These are phyloP conservation scores for Leccinum variicolor DNA, from an alignment of 768 basidiomycete species.

Conservation along the genomic window DNA sequence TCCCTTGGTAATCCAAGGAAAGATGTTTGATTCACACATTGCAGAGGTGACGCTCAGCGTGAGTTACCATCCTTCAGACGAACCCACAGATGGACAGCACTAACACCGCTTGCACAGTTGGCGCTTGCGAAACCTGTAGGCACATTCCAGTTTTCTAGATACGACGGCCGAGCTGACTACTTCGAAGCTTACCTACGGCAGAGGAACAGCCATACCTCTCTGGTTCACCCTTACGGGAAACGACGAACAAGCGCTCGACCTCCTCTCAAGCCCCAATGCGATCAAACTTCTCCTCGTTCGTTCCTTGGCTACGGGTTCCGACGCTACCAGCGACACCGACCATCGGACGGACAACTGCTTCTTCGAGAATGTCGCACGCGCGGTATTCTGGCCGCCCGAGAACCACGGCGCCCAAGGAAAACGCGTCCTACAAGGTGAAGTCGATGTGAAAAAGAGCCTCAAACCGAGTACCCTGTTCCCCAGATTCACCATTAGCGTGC, in stretches of 20 bases:
- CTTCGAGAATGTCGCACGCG: conserved; percentile 37
- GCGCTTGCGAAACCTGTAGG: conserved; percentile 49
- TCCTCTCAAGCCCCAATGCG: conserved; percentile 40
- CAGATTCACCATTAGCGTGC: conserved; percentile 46
- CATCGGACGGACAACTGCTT: conserved; percentile 48
- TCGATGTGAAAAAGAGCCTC: conserved; percentile 42
- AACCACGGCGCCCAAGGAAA: conserved; percentile 28
- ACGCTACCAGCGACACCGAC: conserved; percentile 38
- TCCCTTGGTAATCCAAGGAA: conserved; percentile 32
- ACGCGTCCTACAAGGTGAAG: conserved; percentile 47
- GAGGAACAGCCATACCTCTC: conserved; percentile 52
- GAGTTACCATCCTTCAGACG: conserved; percentile 12
- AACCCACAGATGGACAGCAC: neutral
- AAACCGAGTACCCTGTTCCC: conserved; percentile 45
- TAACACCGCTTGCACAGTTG: conserved; percentile 30
- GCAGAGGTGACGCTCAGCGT: conserved; percentile 33
- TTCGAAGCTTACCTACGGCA: conserved; percentile 44
- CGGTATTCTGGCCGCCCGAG: conserved; percentile 43
- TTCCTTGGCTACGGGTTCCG: conserved; percentile 45
- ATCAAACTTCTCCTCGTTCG: conserved; percentile 44
- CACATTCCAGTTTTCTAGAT: neutral
- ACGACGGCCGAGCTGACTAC: neutral
- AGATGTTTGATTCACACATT: conserved; percentile 31
- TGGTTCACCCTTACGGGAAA: conserved; percentile 41
- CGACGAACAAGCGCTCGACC: conserved; percentile 48